These are phyloP conservation scores for Phlebiopsis flavidoalba DNA, from an alignment of 768 basidiomycete species.

Conservation along the genomic window DNA sequence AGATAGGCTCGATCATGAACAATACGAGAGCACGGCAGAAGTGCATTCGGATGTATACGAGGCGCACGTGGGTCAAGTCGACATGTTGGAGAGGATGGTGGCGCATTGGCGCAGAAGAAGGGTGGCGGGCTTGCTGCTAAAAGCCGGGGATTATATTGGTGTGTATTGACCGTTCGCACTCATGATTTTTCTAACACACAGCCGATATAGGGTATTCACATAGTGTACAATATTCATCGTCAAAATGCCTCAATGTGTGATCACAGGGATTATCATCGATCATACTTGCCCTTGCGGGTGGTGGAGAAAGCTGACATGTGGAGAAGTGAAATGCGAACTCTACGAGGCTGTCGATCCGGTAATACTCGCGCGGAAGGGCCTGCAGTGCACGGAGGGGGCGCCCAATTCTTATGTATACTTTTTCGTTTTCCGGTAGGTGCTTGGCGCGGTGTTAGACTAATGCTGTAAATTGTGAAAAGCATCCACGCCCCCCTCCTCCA, in stretches of 20 bases:
- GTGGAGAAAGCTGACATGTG: constrained; percentile 45
- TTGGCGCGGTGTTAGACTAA: not conserved
- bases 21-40: constrained; percentile 44
- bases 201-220: constrained; percentile 78
- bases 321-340: constrained; percentile 4
- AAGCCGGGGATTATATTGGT: constrained; percentile 89
- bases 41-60: constrained; percentile 37
- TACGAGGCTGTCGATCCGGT: not conserved
- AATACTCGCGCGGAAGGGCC: constrained; percentile 16
- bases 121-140: constrained; percentile 49
- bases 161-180: constrained; percentile 17
- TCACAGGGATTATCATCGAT: constrained; percentile 82
- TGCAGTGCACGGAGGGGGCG: constrained; percentile 22
- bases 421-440: constrained; percentile 73
- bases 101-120: constrained; percentile 14
- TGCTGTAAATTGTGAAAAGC: not conserved
- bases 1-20: constrained; percentile 26
- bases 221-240: constrained; percentile 93
- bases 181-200: not conserved
- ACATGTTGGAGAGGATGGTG: constrained; percentile 17
- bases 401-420: constrained; percentile 77
- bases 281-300: constrained; percentile 69
- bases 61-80: constrained; percentile 9
- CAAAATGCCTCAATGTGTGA: constrained; percentile 90
- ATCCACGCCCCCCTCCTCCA: too few relatives aligned